Evolutionary conservation across 2,329 filamentous ascomycete species (phyloP).

Genomic region (Mollisia scopiformis): DNA sequence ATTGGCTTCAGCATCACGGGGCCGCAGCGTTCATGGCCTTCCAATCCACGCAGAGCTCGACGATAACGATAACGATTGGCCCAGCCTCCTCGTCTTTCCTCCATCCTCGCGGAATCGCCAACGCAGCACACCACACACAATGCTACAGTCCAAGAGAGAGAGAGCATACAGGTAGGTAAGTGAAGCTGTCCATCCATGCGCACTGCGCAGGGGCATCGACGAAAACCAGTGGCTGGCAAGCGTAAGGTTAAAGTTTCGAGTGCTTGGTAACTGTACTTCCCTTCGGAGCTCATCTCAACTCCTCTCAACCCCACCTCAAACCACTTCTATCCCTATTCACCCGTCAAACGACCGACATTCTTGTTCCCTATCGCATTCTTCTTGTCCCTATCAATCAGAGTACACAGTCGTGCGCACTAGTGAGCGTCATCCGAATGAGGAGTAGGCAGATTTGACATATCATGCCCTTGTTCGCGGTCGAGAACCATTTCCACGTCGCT

Average conservation of each 20-base stretch:
- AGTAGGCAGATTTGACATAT: slow-evolving; percentile 23
- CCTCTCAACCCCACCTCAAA: slow-evolving; percentile 4
- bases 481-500: slow-evolving; percentile 37
- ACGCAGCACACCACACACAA: slow-evolving; percentile 11
- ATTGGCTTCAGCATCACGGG: slow-evolving; percentile 12
- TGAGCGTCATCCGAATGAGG: slow-evolving; percentile 14
- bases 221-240: slow-evolving; percentile 19
- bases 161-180: background rate
- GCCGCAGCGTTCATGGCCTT: slow-evolving; percentile 7
- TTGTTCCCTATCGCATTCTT: slow-evolving; percentile 3
- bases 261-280: background rate
- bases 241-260: background rate
- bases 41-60: background rate
- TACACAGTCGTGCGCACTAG: background rate
- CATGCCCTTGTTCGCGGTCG: slow-evolving; percentile 36
- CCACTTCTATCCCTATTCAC: background rate
- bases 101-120: slow-evolving; percentile 14
- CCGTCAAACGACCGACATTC: background rate
- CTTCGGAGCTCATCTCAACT: background rate
- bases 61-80: slow-evolving; percentile 16
- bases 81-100: slow-evolving; percentile 16
- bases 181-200: background rate
- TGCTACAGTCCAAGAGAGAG: background rate
- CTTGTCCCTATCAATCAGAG: slow-evolving; percentile 8
- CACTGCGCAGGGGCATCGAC: background rate